phyloP scores from a whole-genome alignment of 2,329 filamentous ascomycete genomes.

The Alternaria conjuncta region DNA sequence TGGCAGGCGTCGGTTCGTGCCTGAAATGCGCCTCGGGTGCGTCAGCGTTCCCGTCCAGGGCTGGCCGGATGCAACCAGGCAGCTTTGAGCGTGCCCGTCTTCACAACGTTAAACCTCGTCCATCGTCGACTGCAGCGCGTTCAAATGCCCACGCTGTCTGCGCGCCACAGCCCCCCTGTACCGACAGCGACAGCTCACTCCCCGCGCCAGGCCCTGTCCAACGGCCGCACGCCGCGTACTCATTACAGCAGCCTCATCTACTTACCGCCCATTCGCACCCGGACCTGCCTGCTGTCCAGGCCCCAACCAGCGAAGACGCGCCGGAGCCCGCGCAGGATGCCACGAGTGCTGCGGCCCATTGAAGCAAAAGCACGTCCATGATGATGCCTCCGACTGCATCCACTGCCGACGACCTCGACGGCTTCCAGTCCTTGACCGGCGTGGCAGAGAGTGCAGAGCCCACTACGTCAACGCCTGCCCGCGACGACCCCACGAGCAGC shows the following conservation, averaged over 20 bases:
- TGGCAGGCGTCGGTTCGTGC: slow-evolving; percentile 26
- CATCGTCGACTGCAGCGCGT: slow-evolving; percentile 15
- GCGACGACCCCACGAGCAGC: slow-evolving; percentile 20
- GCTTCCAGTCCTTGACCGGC: slow-evolving; percentile 48
- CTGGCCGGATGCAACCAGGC: neutral
- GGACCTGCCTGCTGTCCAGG: slow-evolving; percentile 32
- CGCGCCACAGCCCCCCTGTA: slow-evolving; percentile 30
- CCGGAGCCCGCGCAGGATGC: slow-evolving; percentile 38
- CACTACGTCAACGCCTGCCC: slow-evolving; percentile 17
- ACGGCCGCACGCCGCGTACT: slow-evolving; percentile 40
- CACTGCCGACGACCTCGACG: slow-evolving; percentile 27
- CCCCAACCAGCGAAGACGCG: slow-evolving; percentile 20
- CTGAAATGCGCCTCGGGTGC: slow-evolving; percentile 14
- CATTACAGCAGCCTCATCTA: slow-evolving; percentile 21
- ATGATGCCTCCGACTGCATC: slow-evolving; percentile 24
- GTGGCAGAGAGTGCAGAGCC: slow-evolving; percentile 48
- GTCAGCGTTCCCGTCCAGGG: slow-evolving; percentile 11
- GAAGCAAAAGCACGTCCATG: slow-evolving; percentile 27
- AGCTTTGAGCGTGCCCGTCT: neutral
- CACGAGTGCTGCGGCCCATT: slow-evolving; percentile 30
- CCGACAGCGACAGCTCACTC: slow-evolving; percentile 23
- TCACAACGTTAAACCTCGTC: slow-evolving; percentile 6
- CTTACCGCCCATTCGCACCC: slow-evolving; percentile 34
- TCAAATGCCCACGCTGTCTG: slow-evolving; percentile 32
- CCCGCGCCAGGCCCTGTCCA: slow-evolving; percentile 34